Conservation (phyloP, 2,329 filamentous ascomycete genomes). For the Fusarium buxicola region DNA sequence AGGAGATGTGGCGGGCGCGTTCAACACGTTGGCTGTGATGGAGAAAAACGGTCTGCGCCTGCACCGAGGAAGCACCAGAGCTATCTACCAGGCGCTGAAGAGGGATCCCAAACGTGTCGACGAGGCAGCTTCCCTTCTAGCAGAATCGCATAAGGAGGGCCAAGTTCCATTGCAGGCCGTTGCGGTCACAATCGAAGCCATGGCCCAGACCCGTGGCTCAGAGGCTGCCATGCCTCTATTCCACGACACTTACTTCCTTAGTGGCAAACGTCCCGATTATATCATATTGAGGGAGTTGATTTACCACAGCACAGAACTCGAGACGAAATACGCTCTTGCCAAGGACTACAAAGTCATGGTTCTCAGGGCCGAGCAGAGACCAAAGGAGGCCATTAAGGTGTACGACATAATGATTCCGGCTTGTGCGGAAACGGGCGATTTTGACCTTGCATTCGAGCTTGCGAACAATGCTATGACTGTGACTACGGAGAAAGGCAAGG, state of each 20-base stretch:
- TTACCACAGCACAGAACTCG: conserved; percentile 41
- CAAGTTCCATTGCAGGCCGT: conserved; percentile 54
- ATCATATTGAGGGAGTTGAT: conserved; percentile 49
- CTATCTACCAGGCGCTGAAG: conserved; percentile 69
- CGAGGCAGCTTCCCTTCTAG: conserved; percentile 67
- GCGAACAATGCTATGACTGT: conserved; percentile 36
- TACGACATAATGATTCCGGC: conserved; percentile 47
- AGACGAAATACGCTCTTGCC: conserved; percentile 44
- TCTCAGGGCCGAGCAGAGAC: conserved; percentile 20
- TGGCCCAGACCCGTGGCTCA: conserved; percentile 46
- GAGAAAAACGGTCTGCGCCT: conserved; percentile 61
- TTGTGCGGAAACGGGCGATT: conserved; percentile 46
- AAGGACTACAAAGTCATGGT: conserved; percentile 47
- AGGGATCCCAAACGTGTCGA: conserved; percentile 58
- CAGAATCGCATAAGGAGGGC: conserved; percentile 57
- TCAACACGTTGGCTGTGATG: conserved; percentile 81
- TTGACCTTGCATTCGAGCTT: conserved; percentile 52
- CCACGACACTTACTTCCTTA: conserved; percentile 45
- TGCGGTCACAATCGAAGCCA: conserved; percentile 51
- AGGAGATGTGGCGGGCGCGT: conserved; percentile 72
- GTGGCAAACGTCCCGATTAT: conserved; percentile 43
- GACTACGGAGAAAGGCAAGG: neutral
- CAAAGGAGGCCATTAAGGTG: conserved; percentile 23
- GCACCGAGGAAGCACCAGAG: conserved; percentile 70
- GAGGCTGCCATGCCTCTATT: conserved; percentile 51